A percentile compares a stretch with the other conserved stretches of the same genome.
phyloP scores from a whole-genome alignment of 208 protist genomes.

The Vickermania spadyakhi region DNA sequence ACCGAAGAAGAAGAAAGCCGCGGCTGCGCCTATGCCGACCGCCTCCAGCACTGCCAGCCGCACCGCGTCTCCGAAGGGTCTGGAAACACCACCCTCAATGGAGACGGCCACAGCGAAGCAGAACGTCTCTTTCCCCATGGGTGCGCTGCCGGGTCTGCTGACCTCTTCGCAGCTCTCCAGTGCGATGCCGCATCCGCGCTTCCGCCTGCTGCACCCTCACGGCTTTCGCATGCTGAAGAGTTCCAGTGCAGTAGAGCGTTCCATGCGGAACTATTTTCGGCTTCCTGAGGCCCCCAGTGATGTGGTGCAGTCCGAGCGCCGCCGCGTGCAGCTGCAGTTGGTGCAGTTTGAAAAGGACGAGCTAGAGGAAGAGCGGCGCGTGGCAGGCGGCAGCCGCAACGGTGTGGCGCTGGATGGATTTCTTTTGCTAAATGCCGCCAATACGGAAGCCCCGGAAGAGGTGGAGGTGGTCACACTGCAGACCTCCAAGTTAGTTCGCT shows the following conservation, averaged over 20 bases:
- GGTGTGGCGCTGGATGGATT: conserved; percentile 72
- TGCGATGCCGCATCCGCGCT: not conserved
- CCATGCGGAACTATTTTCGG: conserved; percentile 81
- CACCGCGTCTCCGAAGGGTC: not conserved
- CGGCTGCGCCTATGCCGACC: not conserved
- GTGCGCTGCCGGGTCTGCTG: not conserved
- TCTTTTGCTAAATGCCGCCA: conserved; percentile 56
- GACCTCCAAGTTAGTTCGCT: conserved; percentile 40
- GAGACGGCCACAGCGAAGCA: no score
- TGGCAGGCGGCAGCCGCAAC: conserved; percentile 18
- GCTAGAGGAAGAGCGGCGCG: conserved; percentile 15
- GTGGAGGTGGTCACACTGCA: conserved; percentile 68
- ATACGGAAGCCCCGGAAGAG: conserved; percentile 46
- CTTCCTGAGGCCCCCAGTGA: conserved; percentile 56
- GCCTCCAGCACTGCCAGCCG: not conserved
- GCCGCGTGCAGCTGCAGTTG: conserved; percentile 26
- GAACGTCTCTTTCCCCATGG: not conserved
- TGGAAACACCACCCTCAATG: no score
- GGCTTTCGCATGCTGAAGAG: conserved; percentile 82
- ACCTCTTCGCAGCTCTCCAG: not conserved
- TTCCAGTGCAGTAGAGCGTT: conserved; percentile 60
- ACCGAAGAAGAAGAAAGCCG: not conserved
- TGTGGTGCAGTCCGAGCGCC: conserved; percentile 29
- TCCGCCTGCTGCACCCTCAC: conserved; percentile 62
- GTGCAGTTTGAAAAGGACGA: conserved; percentile 32